These are phyloP conservation scores for Pichia sp. DNA, from an alignment of 1,139 yeast species.

Conservation along the genomic window DNA sequence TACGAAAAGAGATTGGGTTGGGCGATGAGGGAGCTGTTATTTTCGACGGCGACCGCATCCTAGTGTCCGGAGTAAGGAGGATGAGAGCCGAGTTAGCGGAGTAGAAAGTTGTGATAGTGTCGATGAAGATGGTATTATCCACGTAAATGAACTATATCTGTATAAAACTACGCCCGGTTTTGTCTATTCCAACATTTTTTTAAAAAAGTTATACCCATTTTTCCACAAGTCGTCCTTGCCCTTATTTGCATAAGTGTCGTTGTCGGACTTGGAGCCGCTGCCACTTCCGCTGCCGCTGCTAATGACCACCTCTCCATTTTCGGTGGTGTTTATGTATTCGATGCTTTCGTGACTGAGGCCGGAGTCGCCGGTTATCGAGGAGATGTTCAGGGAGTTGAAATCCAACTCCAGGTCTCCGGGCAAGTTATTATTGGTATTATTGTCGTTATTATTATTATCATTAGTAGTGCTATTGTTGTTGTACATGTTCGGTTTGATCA, in stretches of 20 bases:
- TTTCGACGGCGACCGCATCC: constrained; percentile 62
- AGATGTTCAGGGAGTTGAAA: neutral
- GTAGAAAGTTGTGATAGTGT: neutral
- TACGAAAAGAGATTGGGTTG: constrained; percentile 35
- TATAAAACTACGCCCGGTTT: neutral
- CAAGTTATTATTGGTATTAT: neutral
- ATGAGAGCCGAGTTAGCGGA: constrained; percentile 23
- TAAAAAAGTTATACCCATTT: constrained; percentile 35
- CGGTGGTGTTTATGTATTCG: constrained; percentile 27
- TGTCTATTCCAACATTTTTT: constrained; percentile 10
- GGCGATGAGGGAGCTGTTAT: constrained; percentile 38
- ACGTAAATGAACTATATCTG: neutral
- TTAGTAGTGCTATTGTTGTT: neutral
- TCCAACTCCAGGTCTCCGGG: neutral
- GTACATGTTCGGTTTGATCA: neutral
- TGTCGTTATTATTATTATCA: neutral
- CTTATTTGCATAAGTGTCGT: neutral
- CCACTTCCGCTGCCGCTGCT: constrained; percentile 6
- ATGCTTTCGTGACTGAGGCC: constrained; percentile 20
- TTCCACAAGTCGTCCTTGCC: constrained; percentile 5
- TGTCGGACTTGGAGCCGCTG: constrained; percentile 2
- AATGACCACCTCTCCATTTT: constrained; percentile 25
- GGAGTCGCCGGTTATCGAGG: neutral
- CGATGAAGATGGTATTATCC: neutral
- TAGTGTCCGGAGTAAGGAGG: constrained; percentile 64